These are phyloP conservation scores for Collybia sp. DNA, from an alignment of 768 basidiomycete species.

Conservation along the genomic window DNA sequence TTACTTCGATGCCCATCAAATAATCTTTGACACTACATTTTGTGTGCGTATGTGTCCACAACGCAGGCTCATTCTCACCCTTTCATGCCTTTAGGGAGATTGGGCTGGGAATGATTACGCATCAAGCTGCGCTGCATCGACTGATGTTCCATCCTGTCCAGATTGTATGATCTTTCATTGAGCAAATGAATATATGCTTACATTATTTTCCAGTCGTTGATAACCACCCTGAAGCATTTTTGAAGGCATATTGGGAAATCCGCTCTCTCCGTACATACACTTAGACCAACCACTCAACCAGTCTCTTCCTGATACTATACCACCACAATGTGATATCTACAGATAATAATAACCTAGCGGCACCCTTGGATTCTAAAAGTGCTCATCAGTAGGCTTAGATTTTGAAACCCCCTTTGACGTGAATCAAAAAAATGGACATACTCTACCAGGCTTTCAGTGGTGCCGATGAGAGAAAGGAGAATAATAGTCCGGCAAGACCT, in stretches of 20 bases:
- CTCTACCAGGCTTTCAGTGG: no score
- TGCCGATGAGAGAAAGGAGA: no score
- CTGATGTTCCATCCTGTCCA: slow-evolving; percentile 27
- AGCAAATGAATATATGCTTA: background rate
- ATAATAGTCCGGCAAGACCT: no score
- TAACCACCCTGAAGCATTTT: slow-evolving; percentile 53
- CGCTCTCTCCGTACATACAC: slow-evolving; percentile 55
- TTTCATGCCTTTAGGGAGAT: slow-evolving; percentile 34
- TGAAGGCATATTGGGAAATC: slow-evolving; percentile 68
- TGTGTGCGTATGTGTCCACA: slow-evolving; percentile 35
- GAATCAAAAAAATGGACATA: no score
- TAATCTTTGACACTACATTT: slow-evolving; percentile 59
- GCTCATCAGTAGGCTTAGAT: no score
- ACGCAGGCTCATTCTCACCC: slow-evolving; percentile 2
- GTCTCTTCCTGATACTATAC: background rate
- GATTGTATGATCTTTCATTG: slow-evolving; percentile 36
- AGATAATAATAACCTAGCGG: no score
- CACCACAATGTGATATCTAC: background rate
- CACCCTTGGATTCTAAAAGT: background rate
- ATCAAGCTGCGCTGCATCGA: slow-evolving; percentile 29
- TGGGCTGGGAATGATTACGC: slow-evolving; percentile 43
- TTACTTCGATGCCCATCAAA: slow-evolving; percentile 47
- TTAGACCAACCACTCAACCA: background rate
- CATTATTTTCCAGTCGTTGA: slow-evolving; percentile 40
- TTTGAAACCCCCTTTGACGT: no score